Evolutionary conservation across 805 yeast species (phyloP).

Genomic region (Spathaspora passalidarum): DNA sequence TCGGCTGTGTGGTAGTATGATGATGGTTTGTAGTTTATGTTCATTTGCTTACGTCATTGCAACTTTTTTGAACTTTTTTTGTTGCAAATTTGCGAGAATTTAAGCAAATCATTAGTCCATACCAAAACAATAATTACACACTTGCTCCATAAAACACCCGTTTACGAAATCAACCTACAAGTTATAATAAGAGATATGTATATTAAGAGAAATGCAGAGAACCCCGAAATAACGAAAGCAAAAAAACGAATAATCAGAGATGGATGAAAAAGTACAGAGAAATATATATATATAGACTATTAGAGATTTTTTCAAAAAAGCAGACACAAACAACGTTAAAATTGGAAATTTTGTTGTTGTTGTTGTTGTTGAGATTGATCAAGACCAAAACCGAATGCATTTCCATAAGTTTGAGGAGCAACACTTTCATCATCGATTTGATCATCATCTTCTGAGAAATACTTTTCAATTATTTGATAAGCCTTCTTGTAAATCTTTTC

Average conservation of each 20-base stretch:
- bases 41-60: too few relatives aligned
- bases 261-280: conserved; percentile 3
- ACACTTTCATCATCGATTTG: conserved; percentile 63
- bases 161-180: background rate
- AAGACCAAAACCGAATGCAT: conserved; percentile 85
- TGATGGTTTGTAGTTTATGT: background rate
- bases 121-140: too few relatives aligned
- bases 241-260: background rate
- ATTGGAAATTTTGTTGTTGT: conserved; percentile 43
- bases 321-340: conserved; percentile 18
- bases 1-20: background rate
- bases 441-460: conserved; percentile 84
- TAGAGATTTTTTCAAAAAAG: background rate
- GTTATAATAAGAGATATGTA: conserved; percentile 1
- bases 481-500: conserved; percentile 92
- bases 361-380: conserved; percentile 50
- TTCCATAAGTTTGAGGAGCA: conserved; percentile 76
- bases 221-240: conserved; percentile 1
- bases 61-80: background rate
- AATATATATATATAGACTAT: background rate
- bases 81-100: background rate
- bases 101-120: background rate
- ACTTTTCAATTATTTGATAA: conserved; percentile 82
- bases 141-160: too few relatives aligned
- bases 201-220: conserved; percentile 5